Evolutionary conservation across 208 protist genomes (phyloP), one percentile per base, ranked within the genome.

Genomic region (Jaenimonas drosophilae): DNA sequence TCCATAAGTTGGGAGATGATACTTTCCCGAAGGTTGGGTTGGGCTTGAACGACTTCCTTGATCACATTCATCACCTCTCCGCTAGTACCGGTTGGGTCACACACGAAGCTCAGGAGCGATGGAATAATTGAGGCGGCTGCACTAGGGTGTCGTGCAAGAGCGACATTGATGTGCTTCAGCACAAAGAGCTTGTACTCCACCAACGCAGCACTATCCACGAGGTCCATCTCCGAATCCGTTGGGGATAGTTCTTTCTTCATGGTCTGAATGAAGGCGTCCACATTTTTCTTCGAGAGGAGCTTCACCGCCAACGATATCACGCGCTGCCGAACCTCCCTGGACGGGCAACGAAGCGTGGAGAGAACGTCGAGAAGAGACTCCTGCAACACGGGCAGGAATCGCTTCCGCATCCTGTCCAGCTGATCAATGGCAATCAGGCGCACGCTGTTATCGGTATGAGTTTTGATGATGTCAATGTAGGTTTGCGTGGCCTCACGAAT

Each of bases 241-340:
- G n/a, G n/a, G n/a, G n/a, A n/a, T n/a, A n/a, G 70, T 64, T 99
- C 96, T 62, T 97, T 98, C 64, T 96, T 96, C 56, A 99, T 85
- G 2, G 89, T 62, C 27, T 76, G 56, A 28, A 98, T 61, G 32
- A 98, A 93, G 14, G 91, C 65, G 14, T 94, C 88, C 44, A 97
- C 83, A 58, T 97, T 99, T 49, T 86, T 83, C 41, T 42, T 54
- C 4, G 77, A 89, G 4, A 99, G 68, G 1, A 98, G 73, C 40
- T 97, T 94, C 6, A 98, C 61, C 1, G 82, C 83, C 14, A 99
- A 76, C 38, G 82, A 72, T 23, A 99, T 69, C 12, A 97, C 79
- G 56, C 94, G 94, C 60, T 91, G 83, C 29, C 96, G 85, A 29
- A 99, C 95, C 42, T 98, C 87, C 38, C 95, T 78, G 44, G 96